Evolutionary conservation across 768 basidiomycete genomes (phyloP).

Genomic region (Hysterangium stoloniferum): DNA sequence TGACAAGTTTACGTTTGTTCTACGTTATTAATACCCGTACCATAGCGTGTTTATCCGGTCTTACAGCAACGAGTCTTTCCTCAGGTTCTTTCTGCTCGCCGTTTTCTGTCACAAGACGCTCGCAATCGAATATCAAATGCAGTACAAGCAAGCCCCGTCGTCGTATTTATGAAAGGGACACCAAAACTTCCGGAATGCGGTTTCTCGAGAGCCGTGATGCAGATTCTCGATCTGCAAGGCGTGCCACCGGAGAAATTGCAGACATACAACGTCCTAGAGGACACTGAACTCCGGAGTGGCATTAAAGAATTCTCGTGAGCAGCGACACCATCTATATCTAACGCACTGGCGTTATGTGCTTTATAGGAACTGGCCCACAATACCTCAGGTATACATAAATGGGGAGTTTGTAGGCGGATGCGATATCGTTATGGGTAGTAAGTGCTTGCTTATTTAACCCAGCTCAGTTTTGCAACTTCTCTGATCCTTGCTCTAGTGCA

Average conservation of each 20-base stretch:
- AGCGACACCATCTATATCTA: not conserved
- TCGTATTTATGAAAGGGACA: slow-evolving; percentile 98
- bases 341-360: not conserved
- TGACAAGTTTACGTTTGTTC: not conserved
- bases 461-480: not conserved
- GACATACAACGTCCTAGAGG: slow-evolving; percentile 87
- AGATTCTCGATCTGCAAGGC: slow-evolving; percentile 79
- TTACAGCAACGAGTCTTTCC: slow-evolving; percentile 17
- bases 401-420: slow-evolving; percentile 97
- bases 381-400: slow-evolving; percentile 90
- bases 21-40: not conserved
- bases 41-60: not conserved
- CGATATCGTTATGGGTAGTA: slow-evolving; percentile 87
- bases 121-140: slow-evolving; percentile 64
- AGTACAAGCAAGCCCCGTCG: slow-evolving; percentile 67
- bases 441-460: slow-evolving; percentile 29
- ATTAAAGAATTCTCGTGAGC: slow-evolving; percentile 98
- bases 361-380: slow-evolving; percentile 91
- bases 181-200: slow-evolving; percentile 84
- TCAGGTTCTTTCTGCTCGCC: slow-evolving; percentile 15
- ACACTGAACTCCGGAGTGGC: slow-evolving; percentile 69
- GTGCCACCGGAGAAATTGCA: slow-evolving; percentile 75
- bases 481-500: slow-evolving; percentile 57
- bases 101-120: slow-evolving; percentile 56
- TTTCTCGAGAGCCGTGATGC: slow-evolving; percentile 90